Evolutionary conservation across 2,329 filamentous ascomycete genomes (phyloP).

Genomic region (Paecilomyces fulvus): DNA sequence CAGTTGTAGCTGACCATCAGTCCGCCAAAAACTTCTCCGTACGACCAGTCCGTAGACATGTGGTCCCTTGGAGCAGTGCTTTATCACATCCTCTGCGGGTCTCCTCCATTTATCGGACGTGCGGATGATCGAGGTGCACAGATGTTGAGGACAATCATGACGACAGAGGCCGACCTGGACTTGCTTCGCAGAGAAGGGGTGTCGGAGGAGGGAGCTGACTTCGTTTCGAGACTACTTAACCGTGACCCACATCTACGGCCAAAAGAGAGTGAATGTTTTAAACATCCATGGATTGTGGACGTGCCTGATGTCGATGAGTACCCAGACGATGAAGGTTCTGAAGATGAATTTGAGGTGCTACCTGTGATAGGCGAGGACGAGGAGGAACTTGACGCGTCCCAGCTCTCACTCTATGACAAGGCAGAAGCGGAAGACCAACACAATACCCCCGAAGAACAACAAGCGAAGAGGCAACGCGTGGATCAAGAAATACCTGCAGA

Average conservation of each 20-base stretch:
- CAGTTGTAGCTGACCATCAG: slow-evolving; percentile 23
- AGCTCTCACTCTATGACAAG: slow-evolving; percentile 53
- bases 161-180: slow-evolving; percentile 56
- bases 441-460: slow-evolving; percentile 24
- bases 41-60: slow-evolving; percentile 86
- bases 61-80: slow-evolving; percentile 94
- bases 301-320: slow-evolving; percentile 51
- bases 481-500: slow-evolving; percentile 18
- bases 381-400: slow-evolving; percentile 47
- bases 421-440: slow-evolving; percentile 23
- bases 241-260: slow-evolving; percentile 71
- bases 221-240: slow-evolving; percentile 71
- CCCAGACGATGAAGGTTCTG: slow-evolving; percentile 53
- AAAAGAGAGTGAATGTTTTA: slow-evolving; percentile 60
- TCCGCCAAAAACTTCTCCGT: slow-evolving; percentile 50
- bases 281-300: slow-evolving; percentile 65
- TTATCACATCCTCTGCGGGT: slow-evolving; percentile 72
- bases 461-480: slow-evolving; percentile 29
- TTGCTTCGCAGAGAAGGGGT: slow-evolving; percentile 53
- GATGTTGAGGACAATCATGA: slow-evolving; percentile 78
- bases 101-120: slow-evolving; percentile 72
- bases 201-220: slow-evolving; percentile 61
- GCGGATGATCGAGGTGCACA: slow-evolving; percentile 68
- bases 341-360: slow-evolving; percentile 31
- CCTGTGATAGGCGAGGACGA: slow-evolving; percentile 32